These are phyloP conservation scores for Gentiana macrophylla DNA, from an alignment of 257 asterid species.

Conservation along the genomic window DNA sequence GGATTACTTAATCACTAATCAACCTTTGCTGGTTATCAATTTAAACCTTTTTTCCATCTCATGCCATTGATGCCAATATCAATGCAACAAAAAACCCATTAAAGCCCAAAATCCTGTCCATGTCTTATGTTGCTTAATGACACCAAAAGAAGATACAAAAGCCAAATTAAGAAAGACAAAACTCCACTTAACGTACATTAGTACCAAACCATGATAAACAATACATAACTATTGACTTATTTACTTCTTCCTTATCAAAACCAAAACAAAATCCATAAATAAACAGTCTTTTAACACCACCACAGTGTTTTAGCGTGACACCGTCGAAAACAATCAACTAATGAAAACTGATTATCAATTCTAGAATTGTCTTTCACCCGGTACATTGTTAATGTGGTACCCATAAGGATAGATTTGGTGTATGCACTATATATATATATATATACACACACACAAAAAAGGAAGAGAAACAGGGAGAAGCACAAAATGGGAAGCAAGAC, in stretches of 20 bases:
- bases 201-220: no score
- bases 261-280: not conserved
- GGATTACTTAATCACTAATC: conserved; percentile 2
- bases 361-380: no score
- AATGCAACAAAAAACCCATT: conserved; percentile 2
- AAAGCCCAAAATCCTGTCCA: not conserved
- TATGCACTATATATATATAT: not conserved
- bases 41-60: not conserved
- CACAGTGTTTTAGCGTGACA: no score
- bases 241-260: not conserved
- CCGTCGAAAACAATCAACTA: no score
- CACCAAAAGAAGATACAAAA: not conserved
- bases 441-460: not conserved
- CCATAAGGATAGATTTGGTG: no score
- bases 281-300: no score
- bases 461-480: not conserved
- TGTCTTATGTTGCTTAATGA: conserved; percentile 5
- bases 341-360: no score
- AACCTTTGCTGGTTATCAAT: conserved; percentile 4
- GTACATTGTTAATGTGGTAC: no score
- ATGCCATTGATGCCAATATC: conserved; percentile 9
- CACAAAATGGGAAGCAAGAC: not conserved
- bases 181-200: no score
- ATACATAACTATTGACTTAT: no score
- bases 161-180: not conserved